Evolutionary conservation across 2,329 filamentous ascomycete species (phyloP), one percentile per base, ranked within the genome.

Genomic region (Pleurostoma richardsiae): DNA sequence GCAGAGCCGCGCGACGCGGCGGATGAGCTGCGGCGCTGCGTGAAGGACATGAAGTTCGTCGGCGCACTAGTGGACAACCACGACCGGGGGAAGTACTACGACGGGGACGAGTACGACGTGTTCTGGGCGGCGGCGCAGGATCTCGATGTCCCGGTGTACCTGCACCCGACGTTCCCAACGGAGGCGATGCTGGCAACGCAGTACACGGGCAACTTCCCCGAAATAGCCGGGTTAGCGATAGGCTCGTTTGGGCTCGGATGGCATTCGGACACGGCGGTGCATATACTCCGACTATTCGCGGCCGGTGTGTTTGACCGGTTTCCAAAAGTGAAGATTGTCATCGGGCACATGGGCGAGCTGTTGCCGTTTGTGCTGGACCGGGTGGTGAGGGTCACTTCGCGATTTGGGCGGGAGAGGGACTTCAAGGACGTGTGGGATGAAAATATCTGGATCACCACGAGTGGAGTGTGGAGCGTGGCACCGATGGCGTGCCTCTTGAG

Each of bases 391-490:
- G 38, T 19, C 10, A 30, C 46, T 19, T n/a, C 31, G 30, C 63
- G 59, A 58, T 62, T 65, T 10, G 53, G 60, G 10, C 58, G 60
- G 48, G 47, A 59, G 47, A 52, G 67, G 3, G 56, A 60, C 0
- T 72, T 82, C 41, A 55, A 60, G 10, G 64, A 76, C 10, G 74
- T 81, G 3, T 83, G 74, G 68, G 67, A 73, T 41, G 61, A 70
- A 48, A 83, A 83, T 48, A 61, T 82, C 8, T 82, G 75, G 71
- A 58, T 83, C 29, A 81, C 78, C 2, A 80, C 77, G 3, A 74
- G 70, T 44, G 79, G 79, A 3, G 70, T 74, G 47, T 79, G 74
- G 58, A 70, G 70, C 29, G 49, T 80, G 19, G 66, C 63, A 45
- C 73, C 71, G 4, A 54, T 82, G 61, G 67, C 67, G 3, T 70